phyloP scores from a whole-genome alignment of 257 asterid genomes.

The Nicotiana knightiana region DNA sequence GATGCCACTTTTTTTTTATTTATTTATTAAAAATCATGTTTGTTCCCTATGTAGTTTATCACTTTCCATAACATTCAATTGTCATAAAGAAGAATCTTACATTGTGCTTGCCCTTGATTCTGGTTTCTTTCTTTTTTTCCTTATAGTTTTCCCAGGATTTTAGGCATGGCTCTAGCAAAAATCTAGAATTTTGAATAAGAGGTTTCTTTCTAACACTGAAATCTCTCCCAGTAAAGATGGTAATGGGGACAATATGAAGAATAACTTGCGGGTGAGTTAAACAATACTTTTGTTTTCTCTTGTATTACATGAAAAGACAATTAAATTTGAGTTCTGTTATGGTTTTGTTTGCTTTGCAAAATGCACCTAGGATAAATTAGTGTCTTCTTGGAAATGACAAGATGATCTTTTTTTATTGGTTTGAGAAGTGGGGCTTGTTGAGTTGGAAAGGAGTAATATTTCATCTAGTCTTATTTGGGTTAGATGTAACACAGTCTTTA shows the following conservation, averaged over 20 bases:
- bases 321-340: neutral
- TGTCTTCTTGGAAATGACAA: neutral
- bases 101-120: neutral
- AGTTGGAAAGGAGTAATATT: neutral
- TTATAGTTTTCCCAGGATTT: constrained; percentile 8
- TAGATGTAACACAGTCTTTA: neutral
- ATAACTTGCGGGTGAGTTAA: constrained; percentile 58
- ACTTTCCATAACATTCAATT: neutral
- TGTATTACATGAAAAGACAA: neutral
- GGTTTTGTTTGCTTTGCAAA: neutral
- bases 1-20: too few species aligned
- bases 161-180: constrained; percentile 62
- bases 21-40: neutral
- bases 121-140: neutral
- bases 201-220: constrained; percentile 39
- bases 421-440: neutral
- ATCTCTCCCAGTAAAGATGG: constrained; percentile 64
- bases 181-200: constrained; percentile 51
- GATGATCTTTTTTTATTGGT: neutral
- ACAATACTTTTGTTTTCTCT: neutral
- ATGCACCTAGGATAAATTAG: neutral
- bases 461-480: neutral
- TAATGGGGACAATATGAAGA: constrained; percentile 33
- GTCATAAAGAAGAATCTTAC: neutral
- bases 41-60: neutral